Evolutionary conservation across 1,139 yeast genomes (phyloP), one percentile per base, ranked within the genome.

Genomic region (Kurtzmaniella quercitrusa): DNA sequence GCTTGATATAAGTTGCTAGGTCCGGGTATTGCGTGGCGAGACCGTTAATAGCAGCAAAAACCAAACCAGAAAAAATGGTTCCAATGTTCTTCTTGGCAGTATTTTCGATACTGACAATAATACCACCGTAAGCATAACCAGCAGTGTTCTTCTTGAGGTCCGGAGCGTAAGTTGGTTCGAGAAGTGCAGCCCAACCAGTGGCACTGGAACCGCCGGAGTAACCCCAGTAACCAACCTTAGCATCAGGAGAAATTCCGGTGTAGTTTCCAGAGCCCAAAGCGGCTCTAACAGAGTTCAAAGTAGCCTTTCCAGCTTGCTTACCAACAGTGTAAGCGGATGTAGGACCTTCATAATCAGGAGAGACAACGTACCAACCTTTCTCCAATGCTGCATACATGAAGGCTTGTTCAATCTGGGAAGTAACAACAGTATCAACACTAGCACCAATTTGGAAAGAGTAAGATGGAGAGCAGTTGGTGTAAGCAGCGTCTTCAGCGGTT

Each of bases 141-240:
- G 52, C 43, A 8, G 52, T 36, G 39, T 53, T 47, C 9, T 34
- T 19, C n/a, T 34, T 36, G 23, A 58, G 48, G 10, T 58, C 59
- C 1, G 60, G 61, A 1, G 63, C 62, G 38, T 57, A 58, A 2
- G 41, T 39, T 5, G 57, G 64, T 41, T 61, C 65, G 31, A 68
- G 48, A 11, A 63, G 55, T 1, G 70, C 62, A 6, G 70, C 72
- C 73, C 73, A 69, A 1, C 62, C 61, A 4, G 65, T 49, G 2
- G 74, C 68, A n/a, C 68, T 49, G 1, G 69, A 53, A 1, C 75
- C 75, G 19, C 75, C 75, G 7, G 72, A 66, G 46, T 66, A 70
- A 0, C 75, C 75, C 68, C 70, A 69, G 34, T 64, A 19, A 1
- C 56, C 59, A 1, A 61, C 54, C 39, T 57, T 51, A 3, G 73